Percentiles rank a stretch among this genome's conserved stretches.
Evolutionary conservation across 129 eudicot species (phyloP).

Genomic region (Chrysanthemum seticuspe): DNA sequence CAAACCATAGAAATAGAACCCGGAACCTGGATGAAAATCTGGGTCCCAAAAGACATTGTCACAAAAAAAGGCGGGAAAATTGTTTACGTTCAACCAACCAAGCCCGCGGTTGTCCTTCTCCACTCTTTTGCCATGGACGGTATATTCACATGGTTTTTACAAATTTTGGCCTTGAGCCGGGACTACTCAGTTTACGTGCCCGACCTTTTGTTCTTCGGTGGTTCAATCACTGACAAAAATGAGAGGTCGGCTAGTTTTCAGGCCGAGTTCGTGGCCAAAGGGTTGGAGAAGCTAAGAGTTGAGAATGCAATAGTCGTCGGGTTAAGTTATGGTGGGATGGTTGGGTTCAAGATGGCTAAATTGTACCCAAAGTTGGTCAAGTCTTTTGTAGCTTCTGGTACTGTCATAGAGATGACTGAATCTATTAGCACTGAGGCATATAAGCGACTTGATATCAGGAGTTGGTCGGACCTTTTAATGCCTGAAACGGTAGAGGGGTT

Average conservation of each 20-base stretch:
- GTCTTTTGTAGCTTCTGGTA: conserved; percentile 38
- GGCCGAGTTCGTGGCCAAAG: conserved; percentile 51
- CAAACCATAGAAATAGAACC: conserved; percentile 46
- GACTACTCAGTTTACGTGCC: conserved; percentile 49
- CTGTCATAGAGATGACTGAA: conserved; percentile 38
- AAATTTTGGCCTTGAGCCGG: conserved; percentile 30
- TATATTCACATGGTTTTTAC: conserved; percentile 48
- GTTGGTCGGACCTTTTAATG: conserved; percentile 6
- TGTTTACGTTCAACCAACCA: conserved; percentile 11
- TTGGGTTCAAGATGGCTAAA: conserved; percentile 47
- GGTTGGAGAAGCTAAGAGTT: conserved; percentile 39
- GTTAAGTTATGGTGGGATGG: conserved; percentile 31
- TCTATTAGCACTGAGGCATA: no score
- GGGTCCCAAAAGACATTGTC: conserved; percentile 43
- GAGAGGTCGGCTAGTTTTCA: conserved; percentile 46
- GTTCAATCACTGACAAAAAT: conserved; percentile 35
- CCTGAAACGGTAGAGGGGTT: no score
- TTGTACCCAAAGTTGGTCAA: conserved; percentile 49
- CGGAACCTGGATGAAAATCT: conserved; percentile 39
- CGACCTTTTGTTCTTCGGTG: conserved; percentile 60
- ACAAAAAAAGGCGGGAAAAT: background rate
- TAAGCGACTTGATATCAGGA: no score
- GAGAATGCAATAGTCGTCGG: conserved; percentile 52
- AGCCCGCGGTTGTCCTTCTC: conserved; percentile 40
- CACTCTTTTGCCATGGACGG: conserved; percentile 55